A percentile compares a stretch with the other conserved stretches of the same genome.
Evolutionary conservation across 805 yeast genomes (phyloP).

Genomic region (Candida broadrunensis): DNA sequence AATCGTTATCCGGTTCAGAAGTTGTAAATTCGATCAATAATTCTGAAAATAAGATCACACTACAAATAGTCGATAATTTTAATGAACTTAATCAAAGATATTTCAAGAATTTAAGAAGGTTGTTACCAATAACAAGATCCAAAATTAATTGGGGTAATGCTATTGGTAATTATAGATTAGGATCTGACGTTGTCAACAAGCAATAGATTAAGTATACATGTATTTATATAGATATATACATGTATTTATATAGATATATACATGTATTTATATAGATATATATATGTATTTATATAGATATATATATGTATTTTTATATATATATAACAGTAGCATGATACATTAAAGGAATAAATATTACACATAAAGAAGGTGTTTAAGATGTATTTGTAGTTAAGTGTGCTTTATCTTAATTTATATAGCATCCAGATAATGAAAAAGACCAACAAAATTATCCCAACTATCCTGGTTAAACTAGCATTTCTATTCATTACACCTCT

Average conservation of each 20-base stretch:
- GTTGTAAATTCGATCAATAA: conserved; percentile 48
- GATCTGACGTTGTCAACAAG: conserved; percentile 64
- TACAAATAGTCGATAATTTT: conserved; percentile 59
- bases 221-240: too few species aligned
- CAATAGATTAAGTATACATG: conserved; percentile 6
- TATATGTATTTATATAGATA: too few species aligned
- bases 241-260: too few species aligned
- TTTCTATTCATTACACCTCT: conserved; percentile 40
- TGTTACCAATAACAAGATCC: conserved; percentile 86
- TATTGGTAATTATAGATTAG: conserved; percentile 83
- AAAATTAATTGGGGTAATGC: conserved; percentile 95
- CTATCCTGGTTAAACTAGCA: conserved; percentile 37
- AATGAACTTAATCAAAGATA: conserved; percentile 70
- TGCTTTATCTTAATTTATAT: conserved; percentile 26
- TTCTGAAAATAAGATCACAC: conserved; percentile 60
- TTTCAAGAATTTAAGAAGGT: conserved; percentile 85
- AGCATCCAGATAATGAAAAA: conserved; percentile 39
- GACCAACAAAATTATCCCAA: conserved; percentile 28
- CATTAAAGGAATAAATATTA: too few species aligned
- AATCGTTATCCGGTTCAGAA: conserved; percentile 14
- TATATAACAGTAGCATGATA: too few species aligned
- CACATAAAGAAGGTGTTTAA: too few species aligned
- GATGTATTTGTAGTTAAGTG: too few species aligned
- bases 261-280: too few species aligned
- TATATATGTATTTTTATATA: too few species aligned